Evolutionary conservation across 129 eudicot species (phyloP).

Genomic region (Flaveria linearis): DNA sequence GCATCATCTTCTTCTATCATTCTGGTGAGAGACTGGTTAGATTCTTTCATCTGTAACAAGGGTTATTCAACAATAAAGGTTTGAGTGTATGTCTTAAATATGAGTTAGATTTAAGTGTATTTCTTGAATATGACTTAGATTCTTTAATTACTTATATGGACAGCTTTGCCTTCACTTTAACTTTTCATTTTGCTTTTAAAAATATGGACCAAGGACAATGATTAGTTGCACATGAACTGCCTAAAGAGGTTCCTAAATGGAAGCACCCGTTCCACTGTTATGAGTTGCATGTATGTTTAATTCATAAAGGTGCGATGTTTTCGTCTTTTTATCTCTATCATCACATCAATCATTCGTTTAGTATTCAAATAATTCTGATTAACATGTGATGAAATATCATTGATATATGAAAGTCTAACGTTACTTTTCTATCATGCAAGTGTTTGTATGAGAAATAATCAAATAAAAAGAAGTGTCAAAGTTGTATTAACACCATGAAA

Average conservation of each 20-base stretch:
- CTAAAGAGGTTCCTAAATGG: constrained; percentile 9
- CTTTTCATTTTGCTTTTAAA: constrained; percentile 21
- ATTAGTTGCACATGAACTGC: constrained; percentile 30
- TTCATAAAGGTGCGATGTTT: background rate
- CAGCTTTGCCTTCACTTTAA: constrained; percentile 18
- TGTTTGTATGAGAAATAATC: background rate
- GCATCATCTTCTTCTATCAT: too few species aligned
- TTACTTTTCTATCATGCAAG: too few species aligned
- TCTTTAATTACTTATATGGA: background rate
- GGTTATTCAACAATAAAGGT: too few species aligned
- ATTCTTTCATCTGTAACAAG: too few species aligned
- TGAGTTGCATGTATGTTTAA: background rate
- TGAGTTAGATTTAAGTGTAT: too few species aligned
- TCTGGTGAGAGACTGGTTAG: too few species aligned
- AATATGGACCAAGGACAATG: constrained; percentile 11
- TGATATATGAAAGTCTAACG: too few species aligned
- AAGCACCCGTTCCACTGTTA: constrained; percentile 16
- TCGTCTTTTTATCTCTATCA: constrained; percentile 3
- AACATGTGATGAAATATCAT: background rate
- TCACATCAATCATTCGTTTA: constrained; percentile 13
- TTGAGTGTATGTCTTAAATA: too few species aligned
- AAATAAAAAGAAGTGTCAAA: background rate
- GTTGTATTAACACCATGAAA: background rate
- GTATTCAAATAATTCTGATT: background rate
- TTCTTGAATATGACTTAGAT: too few species aligned